Evolutionary conservation across 2,329 filamentous ascomycete species (phyloP), one percentile per base, ranked within the genome.

Genomic region (Colletotrichum australisinense): DNA sequence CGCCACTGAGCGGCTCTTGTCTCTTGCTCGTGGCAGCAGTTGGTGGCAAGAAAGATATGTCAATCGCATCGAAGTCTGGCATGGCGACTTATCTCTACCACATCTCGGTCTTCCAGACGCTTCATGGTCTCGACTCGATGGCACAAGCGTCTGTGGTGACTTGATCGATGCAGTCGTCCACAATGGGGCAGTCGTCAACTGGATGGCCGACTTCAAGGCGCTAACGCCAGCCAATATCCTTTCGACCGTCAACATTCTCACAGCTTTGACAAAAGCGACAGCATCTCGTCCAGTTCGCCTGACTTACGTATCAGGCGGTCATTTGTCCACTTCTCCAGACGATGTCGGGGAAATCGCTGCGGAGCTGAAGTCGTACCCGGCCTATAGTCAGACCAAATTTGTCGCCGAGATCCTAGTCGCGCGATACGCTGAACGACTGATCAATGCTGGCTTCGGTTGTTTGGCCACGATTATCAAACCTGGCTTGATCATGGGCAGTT

Each of bases 371-470:
- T 46, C 32, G 22, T 67, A 63, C 12, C 72, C 72, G 1, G 68
- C 68, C 8, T 79, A 79, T 35, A 67, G 64, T 11, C 77, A 78
- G 65, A 77, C 74, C 4, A 79, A 79, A 24, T 76, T 76, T 9
- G 76, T 78, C 16, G 73, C 77, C 14, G 78, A 78, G 30, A 28
- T 60, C 3, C 49, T 78, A 2, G 73, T 78, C 2, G 35, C 64
- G 9, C 72, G 75, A 2, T 52, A 69, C 1, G 46, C 67, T 7
- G 16, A 63, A 3, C 57, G 69, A 12, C 38, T 69, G 2, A 11
- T 30, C 0, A 5, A 1, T 12, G 32, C 14, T 49, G 58, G 69
- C 30, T 32, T 53, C 9, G 7, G 67, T 59, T 0, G 63, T 53
- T 1, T 14, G 9, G 19, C 76, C 8, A 76, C 71, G 1, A 71